phyloP scores from a whole-genome alignment of 1,139 yeast genomes.

The Lizanozyma gosingica region DNA sequence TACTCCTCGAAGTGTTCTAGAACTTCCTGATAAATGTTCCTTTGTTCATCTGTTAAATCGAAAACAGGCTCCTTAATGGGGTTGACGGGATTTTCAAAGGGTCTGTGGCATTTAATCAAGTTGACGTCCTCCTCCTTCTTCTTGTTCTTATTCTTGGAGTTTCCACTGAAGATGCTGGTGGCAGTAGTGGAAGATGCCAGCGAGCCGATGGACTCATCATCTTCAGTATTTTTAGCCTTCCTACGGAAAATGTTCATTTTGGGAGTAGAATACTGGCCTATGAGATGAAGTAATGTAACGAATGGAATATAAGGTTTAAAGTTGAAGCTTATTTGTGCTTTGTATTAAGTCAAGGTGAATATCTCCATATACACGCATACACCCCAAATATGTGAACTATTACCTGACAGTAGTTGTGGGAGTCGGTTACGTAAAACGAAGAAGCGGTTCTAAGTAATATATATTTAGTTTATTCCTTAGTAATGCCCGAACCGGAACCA shows the following conservation, averaged over 20 bases:
- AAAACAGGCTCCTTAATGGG: slow-evolving; percentile 24
- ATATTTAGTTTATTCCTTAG: too few relatives aligned
- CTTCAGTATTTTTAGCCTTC: neutral
- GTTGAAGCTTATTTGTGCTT: too few relatives aligned
- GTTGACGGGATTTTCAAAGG: slow-evolving; percentile 33
- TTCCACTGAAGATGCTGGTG: slow-evolving; percentile 4
- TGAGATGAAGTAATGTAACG: too few relatives aligned
- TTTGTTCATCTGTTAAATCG: slow-evolving; percentile 21
- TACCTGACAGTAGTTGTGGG: too few relatives aligned
- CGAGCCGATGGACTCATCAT: neutral
- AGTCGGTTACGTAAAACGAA: too few relatives aligned
- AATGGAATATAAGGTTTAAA: too few relatives aligned
- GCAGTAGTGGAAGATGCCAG: slow-evolving; percentile 4
- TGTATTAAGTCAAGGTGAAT: too few relatives aligned
- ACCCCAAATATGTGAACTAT: too few relatives aligned
- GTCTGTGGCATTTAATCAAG: slow-evolving; percentile 27
- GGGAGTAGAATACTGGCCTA: too few relatives aligned
- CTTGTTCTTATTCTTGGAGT: slow-evolving; percentile 1
- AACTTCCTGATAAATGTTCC: slow-evolving; percentile 19
- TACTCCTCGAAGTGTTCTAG: slow-evolving; percentile 17
- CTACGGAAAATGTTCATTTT: neutral
- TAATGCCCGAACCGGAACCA: too few relatives aligned
- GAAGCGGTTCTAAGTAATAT: too few relatives aligned
- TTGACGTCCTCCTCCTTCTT: slow-evolving; percentile 2
- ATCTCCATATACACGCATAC: too few relatives aligned